Base-by-base conservation (phyloP, 2,329 filamentous ascomycete genomes). In the Epichloe scottii region DNA sequence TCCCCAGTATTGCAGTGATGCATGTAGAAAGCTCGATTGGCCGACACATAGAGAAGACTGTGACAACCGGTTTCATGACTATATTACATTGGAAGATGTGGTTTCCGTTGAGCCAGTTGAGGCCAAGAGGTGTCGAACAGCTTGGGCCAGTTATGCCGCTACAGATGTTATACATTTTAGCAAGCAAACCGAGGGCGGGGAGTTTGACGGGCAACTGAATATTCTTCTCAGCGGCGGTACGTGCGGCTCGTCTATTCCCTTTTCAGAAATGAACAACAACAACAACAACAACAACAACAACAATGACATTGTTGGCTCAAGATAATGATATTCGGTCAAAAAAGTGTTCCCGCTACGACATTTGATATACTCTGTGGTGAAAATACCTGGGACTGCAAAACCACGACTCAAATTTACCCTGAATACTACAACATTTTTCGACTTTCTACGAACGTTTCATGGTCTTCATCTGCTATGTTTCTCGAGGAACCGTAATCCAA, bases 111-210 rank as follows among this genome's bases (percentile, higher is more conserved):
- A 10, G 17, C 5, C 19, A 46, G 5, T 7, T 3, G 10, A 39
- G 15, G 5, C 10, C 15, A 5, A 17, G 14, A 41, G 21, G 8
- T 3, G 4, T 14, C 6, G 4, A 1, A 43, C 19, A 3, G 56
- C 52, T 38, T 63, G 58, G 59, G 47, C 48, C 33, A 49, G 44
- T 3, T 56, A 59, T 14, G 49, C 58, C 2, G 59, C 62, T 6
- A 56, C 55, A 0, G 62, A 64, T 49, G 41, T 63, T 2, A 37
- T 64, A 23, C 58, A 59, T n/a, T 35, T 64, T 2, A 53, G 55
- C 11, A 57, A 57, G 38, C 37, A 48, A 12, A 60, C 62, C 19
- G 62, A 64, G 39, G 62, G 62, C 2, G 30, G n/a, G 19, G 46
- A 53, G 0, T 63, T 55, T 33, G 51, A 57, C 5, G 57, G 56